Evolutionary conservation across 1,284 basidiomycete species (phyloP), one percentile per base, ranked within the genome.

Genomic region (Albatrellus sp.): DNA sequence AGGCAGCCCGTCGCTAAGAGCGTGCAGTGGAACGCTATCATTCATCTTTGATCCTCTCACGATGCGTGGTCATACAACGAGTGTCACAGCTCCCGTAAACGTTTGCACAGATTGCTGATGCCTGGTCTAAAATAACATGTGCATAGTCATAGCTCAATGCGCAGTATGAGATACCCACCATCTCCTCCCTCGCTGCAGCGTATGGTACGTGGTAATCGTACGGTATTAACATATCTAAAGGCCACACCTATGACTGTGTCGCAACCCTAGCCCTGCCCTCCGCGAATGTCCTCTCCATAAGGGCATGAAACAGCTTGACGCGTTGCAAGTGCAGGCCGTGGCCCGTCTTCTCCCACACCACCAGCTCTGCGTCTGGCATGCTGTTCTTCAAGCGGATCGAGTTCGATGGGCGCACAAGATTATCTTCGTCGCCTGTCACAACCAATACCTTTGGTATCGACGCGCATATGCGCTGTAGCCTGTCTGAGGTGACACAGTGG

Each of bases 351-450:
- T 73, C 57, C 72, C 80, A 87, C 44, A 74, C 61, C 5, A 80
- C 59, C 32, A 79, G 66, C 57, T 90, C 81, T 1, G 80, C 84
- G 45, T 75, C 72, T 0, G 75, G 71, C 75, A 92, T 80, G 33
- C 66, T 55, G n/a, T 61, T 54, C 52, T 77, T 76, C 35, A 93
- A 58, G 29, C 72, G 66, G 5, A 62, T 52, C 19, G 80, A 83
- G 50, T 84, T 75, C 2, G 55, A 53, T 0, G 77, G 69, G 13
- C 68, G 55, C 19, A 93, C 73, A 2, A 92, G 62, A 40, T 76
- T 54, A 57, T 93, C 90, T 2, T 74, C 60, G 52, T 89, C 81
- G 2, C 89, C 90, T 0, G 78, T 85, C 13, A 90, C 55, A 49
- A 92, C 80, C 11, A 71, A 50, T 3, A 90, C 71, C 50, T 75